Percentiles rank a stretch among this genome's conserved stretches.
These are phyloP conservation scores for Echium plantagineum DNA, from an alignment of 257 asterid genomes.

Conservation along the genomic window DNA sequence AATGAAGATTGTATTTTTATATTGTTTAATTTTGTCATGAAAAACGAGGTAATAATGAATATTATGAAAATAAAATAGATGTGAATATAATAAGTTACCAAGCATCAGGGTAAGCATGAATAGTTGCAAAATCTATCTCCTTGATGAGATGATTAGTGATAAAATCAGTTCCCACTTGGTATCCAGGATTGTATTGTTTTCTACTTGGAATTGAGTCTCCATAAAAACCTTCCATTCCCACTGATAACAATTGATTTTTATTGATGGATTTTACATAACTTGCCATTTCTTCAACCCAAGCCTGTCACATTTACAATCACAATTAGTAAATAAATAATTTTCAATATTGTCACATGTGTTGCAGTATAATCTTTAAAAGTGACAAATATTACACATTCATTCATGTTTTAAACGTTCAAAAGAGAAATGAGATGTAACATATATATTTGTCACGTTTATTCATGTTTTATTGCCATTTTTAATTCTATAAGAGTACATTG, in stretches of 20 bases:
- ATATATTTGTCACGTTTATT: no score
- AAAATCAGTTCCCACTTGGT: conserved; percentile 44
- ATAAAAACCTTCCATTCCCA: conserved; percentile 51
- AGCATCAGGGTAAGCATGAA: conserved; percentile 43
- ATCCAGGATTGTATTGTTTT: conserved; percentile 40
- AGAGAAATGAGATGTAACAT: no score
- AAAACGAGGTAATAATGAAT: no score
- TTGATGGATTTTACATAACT: conserved; percentile 35
- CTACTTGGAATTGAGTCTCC: conserved; percentile 34
- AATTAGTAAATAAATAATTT: no score
- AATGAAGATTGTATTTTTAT: no score
- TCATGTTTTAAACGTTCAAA: no score
- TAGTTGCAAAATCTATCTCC: conserved; percentile 43
- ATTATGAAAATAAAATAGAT: not conserved
- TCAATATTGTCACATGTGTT: no score
- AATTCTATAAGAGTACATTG: no score
- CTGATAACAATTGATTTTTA: conserved; percentile 27
- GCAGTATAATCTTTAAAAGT: no score
- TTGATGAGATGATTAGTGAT: conserved; percentile 30
- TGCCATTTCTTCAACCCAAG: conserved; percentile 51
- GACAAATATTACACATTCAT: no score
- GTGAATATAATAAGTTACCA: conserved; percentile 23
- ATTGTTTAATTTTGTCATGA: no score
- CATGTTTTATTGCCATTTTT: no score
- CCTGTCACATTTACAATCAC: conserved; percentile 9